Evolutionary conservation across 2,329 filamentous ascomycete species (phyloP), one percentile per base, ranked within the genome.

Genomic region (Aspergillus floridensis): DNA sequence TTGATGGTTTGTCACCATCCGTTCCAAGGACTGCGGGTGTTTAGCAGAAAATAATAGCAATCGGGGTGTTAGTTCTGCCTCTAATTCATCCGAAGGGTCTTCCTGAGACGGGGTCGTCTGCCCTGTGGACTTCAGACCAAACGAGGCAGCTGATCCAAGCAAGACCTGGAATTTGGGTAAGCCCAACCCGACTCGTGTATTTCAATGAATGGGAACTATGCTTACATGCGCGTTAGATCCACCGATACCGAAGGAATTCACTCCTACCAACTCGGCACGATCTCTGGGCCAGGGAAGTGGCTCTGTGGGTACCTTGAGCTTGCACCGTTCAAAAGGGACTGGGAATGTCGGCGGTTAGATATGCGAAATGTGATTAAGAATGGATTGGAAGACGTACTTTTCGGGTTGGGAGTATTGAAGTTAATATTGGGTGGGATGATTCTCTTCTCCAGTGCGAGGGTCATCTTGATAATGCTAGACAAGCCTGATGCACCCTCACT

Each of bases 221-320:
- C 49, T 56, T 19, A 52, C 60, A 44, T 64, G 62, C 0, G 53
- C 58, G 29, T 64, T 64, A 6, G 53, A 35, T 7, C 62, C 62
- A 2, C 62, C 49, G 63, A 68, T 67, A 2, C 72, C 71, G 55
- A 72, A 72, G 1, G 58, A 64, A 50, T 73, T 74, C 12, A 74
- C 63, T 24, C 65, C 66, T 16, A 64, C 61, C 32, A 68, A 55
- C n/a, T 64, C 61, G 3, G 41, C 49, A 6, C 56, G 51, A n/a
- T 31, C 41, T 21, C 29, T 48, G 0, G 69, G 67, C 66, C 70
- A 71, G 8, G 62, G 54, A 2, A 51, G 38, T 2, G 52, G 16
- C 14, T 55, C 35, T 1, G 50, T 31, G 2, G 56, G 62, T 1
- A 62, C 49, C 1, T 35, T 21, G 1, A 60, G 52, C 2, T 46